phyloP scores from a whole-genome alignment of 176 grass and related monocot genomes.

The Eragrostis nindensis region DNA sequence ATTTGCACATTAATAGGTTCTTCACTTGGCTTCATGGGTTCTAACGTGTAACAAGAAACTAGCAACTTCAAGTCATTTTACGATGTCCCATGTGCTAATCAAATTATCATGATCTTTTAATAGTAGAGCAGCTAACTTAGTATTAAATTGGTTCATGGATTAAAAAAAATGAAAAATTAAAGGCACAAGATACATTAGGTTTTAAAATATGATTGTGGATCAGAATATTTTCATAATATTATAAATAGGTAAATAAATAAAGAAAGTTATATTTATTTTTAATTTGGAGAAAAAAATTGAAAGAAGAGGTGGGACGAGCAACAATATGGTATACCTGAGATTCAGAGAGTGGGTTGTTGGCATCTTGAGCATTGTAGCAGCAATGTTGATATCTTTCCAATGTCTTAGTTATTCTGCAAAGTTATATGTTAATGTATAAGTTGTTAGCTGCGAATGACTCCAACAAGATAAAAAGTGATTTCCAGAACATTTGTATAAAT shows the following conservation, averaged over 20 bases:
- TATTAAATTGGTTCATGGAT: not conserved
- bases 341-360: constrained; percentile 62
- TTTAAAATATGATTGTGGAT: not conserved
- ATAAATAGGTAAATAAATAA: not conserved
- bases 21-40: not conserved
- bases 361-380: constrained; percentile 84
- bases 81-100: not conserved
- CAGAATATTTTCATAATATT: not conserved
- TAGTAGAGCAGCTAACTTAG: not conserved
- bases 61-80: not conserved
- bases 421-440: not conserved
- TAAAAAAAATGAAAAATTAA: not conserved
- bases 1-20: not conserved
- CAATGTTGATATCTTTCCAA: constrained; percentile 84
- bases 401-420: constrained; percentile 68
- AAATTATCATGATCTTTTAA: not conserved
- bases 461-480: not conserved
- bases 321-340: constrained; percentile 57
- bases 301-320: not conserved
- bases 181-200: too few relatives aligned
- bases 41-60: not conserved
- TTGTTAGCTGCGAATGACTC: not conserved
- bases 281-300: not conserved
- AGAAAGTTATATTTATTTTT: not conserved
- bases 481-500: not conserved